Evolutionary conservation across 2,329 filamentous ascomycete species (phyloP).

Genomic region (Dactylellina sp.): DNA sequence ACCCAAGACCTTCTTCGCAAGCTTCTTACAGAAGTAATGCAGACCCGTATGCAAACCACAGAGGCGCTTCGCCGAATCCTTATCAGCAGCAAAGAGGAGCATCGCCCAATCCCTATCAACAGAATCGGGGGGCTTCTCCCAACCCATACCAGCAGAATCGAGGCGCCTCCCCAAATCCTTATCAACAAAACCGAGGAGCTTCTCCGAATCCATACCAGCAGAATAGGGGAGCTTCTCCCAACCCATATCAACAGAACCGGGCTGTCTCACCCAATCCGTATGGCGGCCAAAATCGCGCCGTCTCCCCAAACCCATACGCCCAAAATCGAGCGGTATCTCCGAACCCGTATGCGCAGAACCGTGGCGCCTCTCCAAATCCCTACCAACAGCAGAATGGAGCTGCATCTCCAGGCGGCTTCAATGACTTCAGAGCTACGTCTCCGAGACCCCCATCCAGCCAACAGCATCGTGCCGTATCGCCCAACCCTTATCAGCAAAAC

Average conservation of each 20-base stretch:
- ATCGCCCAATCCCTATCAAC: slow-evolving; percentile 43
- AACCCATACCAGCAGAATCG: slow-evolving; percentile 54
- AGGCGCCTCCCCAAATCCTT: slow-evolving; percentile 58
- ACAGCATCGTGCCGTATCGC: slow-evolving; percentile 56
- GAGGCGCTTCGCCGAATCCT: slow-evolving; percentile 62
- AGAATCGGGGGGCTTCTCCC: slow-evolving; percentile 56
- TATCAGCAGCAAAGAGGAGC: slow-evolving; percentile 59
- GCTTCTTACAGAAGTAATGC: slow-evolving; percentile 58
- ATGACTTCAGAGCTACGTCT: slow-evolving; percentile 58
- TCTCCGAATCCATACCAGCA: slow-evolving; percentile 62
- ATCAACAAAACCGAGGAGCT: slow-evolving; percentile 61
- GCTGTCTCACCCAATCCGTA: slow-evolving; percentile 57
- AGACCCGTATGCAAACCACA: slow-evolving; percentile 64
- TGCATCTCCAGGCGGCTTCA: slow-evolving; percentile 55
- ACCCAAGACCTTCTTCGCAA: slow-evolving; percentile 64
- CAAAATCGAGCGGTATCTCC: slow-evolving; percentile 57
- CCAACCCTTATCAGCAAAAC: slow-evolving; percentile 56
- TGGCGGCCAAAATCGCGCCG: slow-evolving; percentile 31
- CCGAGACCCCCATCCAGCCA: slow-evolving; percentile 54
- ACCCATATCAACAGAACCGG: slow-evolving; percentile 52
- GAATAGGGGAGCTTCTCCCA: slow-evolving; percentile 55
- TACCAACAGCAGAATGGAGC: slow-evolving; percentile 57
- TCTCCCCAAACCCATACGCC: slow-evolving; percentile 55
- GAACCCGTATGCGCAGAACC: slow-evolving; percentile 60
- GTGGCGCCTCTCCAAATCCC: slow-evolving; percentile 62